phyloP scores from a whole-genome alignment of 306 rosid species.

The Quillaja saponaria region DNA sequence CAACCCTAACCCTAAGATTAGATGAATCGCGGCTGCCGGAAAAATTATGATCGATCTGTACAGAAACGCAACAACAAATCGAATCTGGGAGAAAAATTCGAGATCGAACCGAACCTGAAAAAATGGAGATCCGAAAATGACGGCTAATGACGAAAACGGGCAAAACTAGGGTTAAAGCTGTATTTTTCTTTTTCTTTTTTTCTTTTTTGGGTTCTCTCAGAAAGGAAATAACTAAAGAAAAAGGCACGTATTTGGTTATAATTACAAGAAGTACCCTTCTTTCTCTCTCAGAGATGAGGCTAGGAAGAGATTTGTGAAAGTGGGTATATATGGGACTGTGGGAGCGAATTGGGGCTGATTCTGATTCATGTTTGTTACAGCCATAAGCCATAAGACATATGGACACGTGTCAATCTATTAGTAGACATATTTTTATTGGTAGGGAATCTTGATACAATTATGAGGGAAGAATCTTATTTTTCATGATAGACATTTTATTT shows the following conservation, averaged over 20 bases:
- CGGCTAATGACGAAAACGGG: conserved; percentile 54
- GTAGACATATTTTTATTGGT: background rate
- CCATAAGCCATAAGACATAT: no score
- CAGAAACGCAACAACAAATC: conserved; percentile 18
- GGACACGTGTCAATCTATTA: background rate
- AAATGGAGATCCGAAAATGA: conserved; percentile 52
- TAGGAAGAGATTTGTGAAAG: conserved; percentile 27
- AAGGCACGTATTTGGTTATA: conserved; percentile 47
- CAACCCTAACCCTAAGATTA: conserved; percentile 53
- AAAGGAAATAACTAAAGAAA: conserved; percentile 39
- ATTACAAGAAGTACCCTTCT: conserved; percentile 49
- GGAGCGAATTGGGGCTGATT: conserved; percentile 19
- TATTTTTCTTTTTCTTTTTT: conserved; percentile 13
- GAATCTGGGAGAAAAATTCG: conserved; percentile 1
- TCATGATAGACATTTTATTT: conserved; percentile 1
- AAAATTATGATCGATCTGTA: conserved; percentile 39
- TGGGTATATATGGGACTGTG: conserved; percentile 39
- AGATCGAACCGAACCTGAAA: conserved; percentile 39
- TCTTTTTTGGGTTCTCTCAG: conserved; percentile 35
- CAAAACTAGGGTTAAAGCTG: conserved; percentile 55
- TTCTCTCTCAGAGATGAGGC: conserved; percentile 10
- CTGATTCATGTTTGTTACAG: no score
- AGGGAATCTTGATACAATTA: conserved; percentile 30
- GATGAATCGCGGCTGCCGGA: no score
- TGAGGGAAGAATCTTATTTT: background rate